These are phyloP conservation scores for Triticum timopheevii DNA, from an alignment of 176 grass and related monocot genomes.

Conservation along the genomic window DNA sequence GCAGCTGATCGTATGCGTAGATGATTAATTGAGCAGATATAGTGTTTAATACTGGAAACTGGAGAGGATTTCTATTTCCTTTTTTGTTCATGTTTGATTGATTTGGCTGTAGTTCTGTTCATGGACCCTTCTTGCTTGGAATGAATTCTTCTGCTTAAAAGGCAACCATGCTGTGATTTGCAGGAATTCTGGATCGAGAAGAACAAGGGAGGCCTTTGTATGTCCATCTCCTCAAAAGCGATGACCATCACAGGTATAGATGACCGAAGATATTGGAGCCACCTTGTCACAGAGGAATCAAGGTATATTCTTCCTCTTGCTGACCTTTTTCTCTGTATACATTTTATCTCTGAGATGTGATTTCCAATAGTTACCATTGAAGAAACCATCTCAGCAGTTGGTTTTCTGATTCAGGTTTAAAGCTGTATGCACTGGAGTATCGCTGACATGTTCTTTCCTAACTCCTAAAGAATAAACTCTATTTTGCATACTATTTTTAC, in stretches of 20 bases:
- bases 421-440: neutral
- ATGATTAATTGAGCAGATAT: neutral
- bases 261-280: conserved; percentile 87
- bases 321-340: neutral
- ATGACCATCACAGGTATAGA: conserved; percentile 90
- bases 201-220: conserved; percentile 62
- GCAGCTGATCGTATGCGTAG: neutral
- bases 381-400: conserved; percentile 24
- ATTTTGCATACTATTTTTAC: neutral
- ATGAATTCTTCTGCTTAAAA: conserved; percentile 8
- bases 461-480: neutral
- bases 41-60: neutral
- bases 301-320: conserved; percentile 42
- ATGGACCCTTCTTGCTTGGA: conserved; percentile 1
- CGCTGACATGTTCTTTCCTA: conserved; percentile 8
- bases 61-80: neutral
- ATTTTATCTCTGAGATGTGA: neutral
- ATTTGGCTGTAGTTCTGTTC: neutral
- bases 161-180: conserved; percentile 22
- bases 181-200: conserved; percentile 94
- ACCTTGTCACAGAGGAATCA: conserved; percentile 78
- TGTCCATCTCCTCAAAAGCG: conserved; percentile 82
- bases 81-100: conserved; percentile 18
- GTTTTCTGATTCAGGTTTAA: neutral
- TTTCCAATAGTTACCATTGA: neutral